Conservation (phyloP, 495 filamentous ascomycete genomes). For the Penicillium lagena region DNA sequence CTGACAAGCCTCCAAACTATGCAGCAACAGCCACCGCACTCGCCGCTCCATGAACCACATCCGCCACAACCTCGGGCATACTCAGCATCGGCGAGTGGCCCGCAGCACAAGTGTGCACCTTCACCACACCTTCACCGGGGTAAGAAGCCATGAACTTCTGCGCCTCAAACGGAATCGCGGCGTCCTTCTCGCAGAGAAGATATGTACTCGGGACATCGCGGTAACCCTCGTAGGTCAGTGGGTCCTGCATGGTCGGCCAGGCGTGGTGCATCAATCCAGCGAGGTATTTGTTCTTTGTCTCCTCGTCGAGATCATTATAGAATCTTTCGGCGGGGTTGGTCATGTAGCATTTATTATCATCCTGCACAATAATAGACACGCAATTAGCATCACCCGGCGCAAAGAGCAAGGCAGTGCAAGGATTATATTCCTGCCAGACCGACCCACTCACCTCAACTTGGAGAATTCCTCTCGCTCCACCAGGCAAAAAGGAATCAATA, state of each 20-base stretch:
- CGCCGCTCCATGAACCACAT: neutral
- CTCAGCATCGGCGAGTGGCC: slow-evolving; percentile 1
- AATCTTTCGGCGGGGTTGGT: neutral
- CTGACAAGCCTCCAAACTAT: neutral
- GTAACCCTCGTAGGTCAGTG: slow-evolving; percentile 4
- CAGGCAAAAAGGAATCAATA: neutral
- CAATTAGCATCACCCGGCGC: neutral
- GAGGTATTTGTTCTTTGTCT: neutral
- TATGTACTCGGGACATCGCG: slow-evolving; percentile 2
- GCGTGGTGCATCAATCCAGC: neutral
- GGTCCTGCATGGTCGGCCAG: neutral
- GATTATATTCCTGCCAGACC: neutral
- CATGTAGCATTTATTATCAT: neutral
- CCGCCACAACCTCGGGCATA: slow-evolving; percentile 1
- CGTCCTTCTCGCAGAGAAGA: slow-evolving; percentile 1
- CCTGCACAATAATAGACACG: neutral
- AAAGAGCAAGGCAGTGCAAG: neutral
- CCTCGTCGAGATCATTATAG: slow-evolving; percentile 4
- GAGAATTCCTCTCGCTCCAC: neutral
- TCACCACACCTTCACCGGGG: neutral
- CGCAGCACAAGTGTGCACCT: neutral
- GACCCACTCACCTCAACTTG: neutral
- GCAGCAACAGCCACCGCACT: neutral
- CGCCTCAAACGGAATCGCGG: neutral
- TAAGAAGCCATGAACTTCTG: slow-evolving; percentile 1